Base-by-base conservation (phyloP, 148 eudicot genomes). In the Camellia lanceoleosa region DNA sequence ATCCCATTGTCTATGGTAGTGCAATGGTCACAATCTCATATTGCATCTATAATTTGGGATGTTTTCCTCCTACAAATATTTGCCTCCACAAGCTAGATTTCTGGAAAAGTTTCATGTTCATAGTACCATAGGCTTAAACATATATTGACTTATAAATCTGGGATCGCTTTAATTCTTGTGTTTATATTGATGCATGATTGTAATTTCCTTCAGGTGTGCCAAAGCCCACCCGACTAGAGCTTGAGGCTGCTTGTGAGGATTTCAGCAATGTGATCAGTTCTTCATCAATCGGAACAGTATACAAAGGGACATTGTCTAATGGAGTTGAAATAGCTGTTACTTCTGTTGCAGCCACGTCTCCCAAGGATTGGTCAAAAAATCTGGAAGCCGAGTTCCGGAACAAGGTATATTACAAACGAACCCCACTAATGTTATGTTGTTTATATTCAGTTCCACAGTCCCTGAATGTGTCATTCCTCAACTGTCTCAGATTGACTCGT, bases 231-330 rank as follows among this genome's bases (percentile, higher is more conserved):
- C 89, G 92, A 84, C 80, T 88, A 15, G 98, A 95, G 71, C 89
- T 95, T 47, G 91, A 87, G 80, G 82, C 87, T 46, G 98, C 98
- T 71, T 95, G 98, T 87, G 98, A 95, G 90, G 98, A 91, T 82
- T 95, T 95, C 76, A 93, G 98, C 82, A 95, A 95, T 79, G 91
- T 95, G 56, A 86, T 95, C 42, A 91, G 94, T 49, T 81, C 93
- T 0, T 87, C 92, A 59, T 83, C 94, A 44, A 73, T 89, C 9
- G 91, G 97, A 30, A 87, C 90, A 38, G 82, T 91, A 47, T 91
- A 95, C 75, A 95, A 95, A 77, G 98, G 98, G 62, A 95, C 97
- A 16, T 84, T 95, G 68, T 90, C 97, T 46, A 87, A 81, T 80
- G 96, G 97, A 41, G 90, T 89, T 65, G 98, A 95, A 84, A 91